A percentile compares a stretch with the other conserved stretches of the same genome.
phyloP scores from a whole-genome alignment of 179 eudicot species.

The Silene noctiflora region DNA sequence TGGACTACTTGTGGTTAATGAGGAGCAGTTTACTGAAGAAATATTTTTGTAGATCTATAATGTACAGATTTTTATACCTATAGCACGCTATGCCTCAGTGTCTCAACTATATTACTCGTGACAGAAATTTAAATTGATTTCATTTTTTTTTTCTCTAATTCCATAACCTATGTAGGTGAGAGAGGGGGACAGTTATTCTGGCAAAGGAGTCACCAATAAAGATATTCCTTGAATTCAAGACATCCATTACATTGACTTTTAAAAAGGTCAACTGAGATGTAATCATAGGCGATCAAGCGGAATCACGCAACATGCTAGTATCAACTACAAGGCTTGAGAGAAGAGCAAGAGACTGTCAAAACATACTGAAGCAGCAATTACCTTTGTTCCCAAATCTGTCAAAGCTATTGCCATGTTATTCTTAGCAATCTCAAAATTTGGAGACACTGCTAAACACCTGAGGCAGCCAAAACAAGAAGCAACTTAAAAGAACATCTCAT shows the following conservation, averaged over 20 bases:
- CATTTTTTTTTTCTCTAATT: neutral
- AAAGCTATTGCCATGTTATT: constrained; percentile 99
- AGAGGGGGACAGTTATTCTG: neutral
- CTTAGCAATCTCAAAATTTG: constrained; percentile 98
- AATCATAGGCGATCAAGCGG: neutral
- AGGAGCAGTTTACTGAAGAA: neutral
- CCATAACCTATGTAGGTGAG: neutral
- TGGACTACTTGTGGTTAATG: constrained; percentile 1
- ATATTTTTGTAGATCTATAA: neutral
- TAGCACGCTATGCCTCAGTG: neutral
- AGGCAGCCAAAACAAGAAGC: constrained; percentile 22
- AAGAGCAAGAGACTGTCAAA: constrained; percentile 9
- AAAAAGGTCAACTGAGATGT: neutral
- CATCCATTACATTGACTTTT: neutral
- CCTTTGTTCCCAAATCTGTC: constrained; percentile 99
- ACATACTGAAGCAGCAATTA: constrained; percentile 21
- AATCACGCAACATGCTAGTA: constrained; percentile 6
- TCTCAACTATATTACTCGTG: neutral
- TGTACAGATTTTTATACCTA: neutral
- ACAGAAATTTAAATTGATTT: neutral
- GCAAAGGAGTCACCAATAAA: neutral
- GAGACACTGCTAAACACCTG: constrained; percentile 98
- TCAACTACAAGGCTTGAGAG: constrained; percentile 3
- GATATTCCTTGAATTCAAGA: neutral
- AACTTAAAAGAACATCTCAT: neutral